Conservation (phyloP, 768 basidiomycete species). For the Lentinula detonsa region DNA sequence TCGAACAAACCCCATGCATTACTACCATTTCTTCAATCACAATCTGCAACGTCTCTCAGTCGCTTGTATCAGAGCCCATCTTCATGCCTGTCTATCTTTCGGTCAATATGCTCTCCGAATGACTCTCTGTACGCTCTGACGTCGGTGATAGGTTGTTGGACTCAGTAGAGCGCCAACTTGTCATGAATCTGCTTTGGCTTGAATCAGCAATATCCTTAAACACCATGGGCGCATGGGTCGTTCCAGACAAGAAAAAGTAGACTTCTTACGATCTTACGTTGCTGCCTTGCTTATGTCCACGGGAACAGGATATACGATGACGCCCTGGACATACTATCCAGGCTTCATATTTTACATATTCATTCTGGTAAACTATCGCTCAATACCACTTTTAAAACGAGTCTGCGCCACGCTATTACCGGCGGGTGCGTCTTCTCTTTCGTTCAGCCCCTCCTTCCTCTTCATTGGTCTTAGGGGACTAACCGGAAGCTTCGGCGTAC, state of each 20-base stretch:
- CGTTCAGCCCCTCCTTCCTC: not conserved
- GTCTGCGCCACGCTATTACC: conserved; percentile 77
- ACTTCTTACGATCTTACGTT: conserved; percentile 12
- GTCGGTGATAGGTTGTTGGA: conserved; percentile 54
- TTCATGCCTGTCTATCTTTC: conserved; percentile 85
- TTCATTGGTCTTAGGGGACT: conserved; percentile 44
- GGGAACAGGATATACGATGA: conserved; percentile 60
- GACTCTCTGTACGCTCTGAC: conserved; percentile 11
- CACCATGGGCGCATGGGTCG: conserved; percentile 74
- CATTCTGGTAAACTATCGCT: conserved; percentile 58
- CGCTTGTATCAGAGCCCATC: conserved; percentile 83
- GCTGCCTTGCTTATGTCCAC: conserved; percentile 10
- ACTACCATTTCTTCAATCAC: conserved; percentile 74
- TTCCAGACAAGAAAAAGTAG: conserved; percentile 68
- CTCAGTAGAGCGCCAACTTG: conserved; percentile 75
- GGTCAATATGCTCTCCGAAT: conserved; percentile 37
- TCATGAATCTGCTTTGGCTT: conserved; percentile 87
- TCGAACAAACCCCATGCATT: conserved; percentile 49
- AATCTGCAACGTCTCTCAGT: conserved; percentile 71
- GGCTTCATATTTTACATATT: conserved; percentile 64
- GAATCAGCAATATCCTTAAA: conserved; percentile 64
- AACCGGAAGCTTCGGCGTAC: conserved; percentile 80
- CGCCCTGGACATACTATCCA: conserved; percentile 55
- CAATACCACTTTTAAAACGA: conserved; percentile 71
- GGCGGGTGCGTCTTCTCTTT: conserved; percentile 58